Base-by-base conservation (phyloP, 352 stramenopile species). In the Globisporangium viniferum region DNA sequence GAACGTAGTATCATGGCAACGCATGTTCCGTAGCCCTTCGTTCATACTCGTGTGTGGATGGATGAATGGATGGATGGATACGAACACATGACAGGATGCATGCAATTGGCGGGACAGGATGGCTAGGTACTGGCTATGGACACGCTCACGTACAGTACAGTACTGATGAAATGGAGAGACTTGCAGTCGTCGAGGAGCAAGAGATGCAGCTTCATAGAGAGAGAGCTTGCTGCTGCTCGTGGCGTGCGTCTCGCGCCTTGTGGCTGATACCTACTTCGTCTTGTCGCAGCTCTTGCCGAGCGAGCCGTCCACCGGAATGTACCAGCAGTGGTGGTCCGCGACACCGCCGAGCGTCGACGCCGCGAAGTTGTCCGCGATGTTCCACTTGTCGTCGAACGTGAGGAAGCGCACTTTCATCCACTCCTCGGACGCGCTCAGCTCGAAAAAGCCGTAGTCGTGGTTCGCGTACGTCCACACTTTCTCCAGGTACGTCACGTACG, bases 371-470 rank as follows among this genome's bases (percentile, higher is more conserved):
- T 89, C 77, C 3, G 66, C 68, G 60, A 91, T 92, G 27, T 68
- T 69, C 87, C 87, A 94, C 55, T 68, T 77, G 41, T 78, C 62
- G 74, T 93, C 85, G 22, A 82, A 76, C 51, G 84, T 93, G 58
- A 89, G 73, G 68, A 88, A 94, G 59, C 83, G 83, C 48, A 92
- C 73, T 59, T 89, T 80, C 15, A 89, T 63, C 85, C 85, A 93
- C 41, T 90, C 76, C 24, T 84, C 77, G 9, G 79, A 90, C 24
- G 81, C 75, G 35, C 75, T 77, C 27, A 94, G 55, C 5, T 75
- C 75, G 66, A 94, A 92, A 61, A 93, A 86, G 12, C 85, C 87
- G 66, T 93, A 94, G 61, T 88, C 80, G 4, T 89, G 78, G 29
- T 82, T 81, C 31, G 74, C 78, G 18, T 86, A 87, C 4, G 75